Conservation (phyloP, 257 asterid genomes). For the Vinca minor region DNA sequence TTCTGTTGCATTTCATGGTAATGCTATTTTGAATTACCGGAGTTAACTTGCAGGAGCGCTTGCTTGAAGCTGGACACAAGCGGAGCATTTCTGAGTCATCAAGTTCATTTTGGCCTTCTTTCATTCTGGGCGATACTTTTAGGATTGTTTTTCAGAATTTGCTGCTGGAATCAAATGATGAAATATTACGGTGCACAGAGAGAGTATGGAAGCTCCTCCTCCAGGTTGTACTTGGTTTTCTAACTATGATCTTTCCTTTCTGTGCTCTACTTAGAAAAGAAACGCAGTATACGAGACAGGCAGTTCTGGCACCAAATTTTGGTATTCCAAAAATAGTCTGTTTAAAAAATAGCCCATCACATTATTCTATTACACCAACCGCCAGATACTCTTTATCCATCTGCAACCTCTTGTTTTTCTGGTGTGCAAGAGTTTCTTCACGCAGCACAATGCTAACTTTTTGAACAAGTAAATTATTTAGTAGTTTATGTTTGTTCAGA, state of each 20-base stretch:
- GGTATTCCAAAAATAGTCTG: no score
- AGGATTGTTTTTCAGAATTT: constrained; percentile 97
- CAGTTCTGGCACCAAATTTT: neutral
- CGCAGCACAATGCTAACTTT: neutral
- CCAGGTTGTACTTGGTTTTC: constrained; percentile 36
- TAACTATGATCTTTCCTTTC: constrained; percentile 2
- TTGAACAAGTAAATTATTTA: neutral
- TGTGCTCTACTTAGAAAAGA: neutral
- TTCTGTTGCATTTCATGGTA: neutral
- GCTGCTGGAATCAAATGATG: constrained; percentile 92
- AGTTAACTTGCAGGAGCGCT: constrained; percentile 67
- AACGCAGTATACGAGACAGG: neutral
- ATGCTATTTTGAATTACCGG: constrained; percentile 1
- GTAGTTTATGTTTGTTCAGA: neutral
- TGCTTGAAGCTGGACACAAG: constrained; percentile 88
- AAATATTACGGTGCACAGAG: constrained; percentile 73
- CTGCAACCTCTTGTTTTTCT: neutral
- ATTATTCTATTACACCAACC: neutral
- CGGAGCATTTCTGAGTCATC: constrained; percentile 54
- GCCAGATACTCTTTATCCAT: neutral
- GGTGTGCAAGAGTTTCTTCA: neutral
- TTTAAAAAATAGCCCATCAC: neutral
- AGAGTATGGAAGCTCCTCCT: constrained; percentile 91
- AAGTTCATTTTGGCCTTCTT: constrained; percentile 91
- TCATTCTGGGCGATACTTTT: constrained; percentile 86